Percentiles rank a stretch among this genome's conserved stretches.
phyloP scores from a whole-genome alignment of 148 eudicot genomes.

The Persicaria tinctoria region DNA sequence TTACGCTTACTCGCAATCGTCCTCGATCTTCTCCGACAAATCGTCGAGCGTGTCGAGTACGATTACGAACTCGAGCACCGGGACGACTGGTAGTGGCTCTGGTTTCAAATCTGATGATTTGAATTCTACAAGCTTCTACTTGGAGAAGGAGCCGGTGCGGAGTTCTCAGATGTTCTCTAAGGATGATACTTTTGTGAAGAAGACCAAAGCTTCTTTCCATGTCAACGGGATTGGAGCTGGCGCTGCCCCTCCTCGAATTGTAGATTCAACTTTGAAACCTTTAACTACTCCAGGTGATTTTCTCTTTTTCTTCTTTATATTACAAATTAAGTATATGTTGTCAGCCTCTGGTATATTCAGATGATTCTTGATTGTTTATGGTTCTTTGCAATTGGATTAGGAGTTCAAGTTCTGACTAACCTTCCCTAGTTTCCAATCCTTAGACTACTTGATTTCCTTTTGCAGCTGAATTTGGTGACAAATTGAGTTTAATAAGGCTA shows the following conservation, averaged over 20 bases:
- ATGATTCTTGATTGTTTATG: too few relatives aligned
- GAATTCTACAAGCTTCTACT: slow-evolving; percentile 18
- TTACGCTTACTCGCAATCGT: neutral
- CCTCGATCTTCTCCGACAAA: neutral
- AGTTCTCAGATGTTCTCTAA: slow-evolving; percentile 21
- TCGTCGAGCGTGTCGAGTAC: too few relatives aligned
- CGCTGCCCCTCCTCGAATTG: slow-evolving; percentile 30
- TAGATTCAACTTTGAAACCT: slow-evolving; percentile 50
- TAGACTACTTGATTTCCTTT: neutral
- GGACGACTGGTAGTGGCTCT: neutral
- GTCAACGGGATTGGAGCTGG: slow-evolving; percentile 36
- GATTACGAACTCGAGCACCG: too few relatives aligned
- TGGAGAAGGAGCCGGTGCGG: slow-evolving; percentile 22
- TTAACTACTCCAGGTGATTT: slow-evolving; percentile 34
- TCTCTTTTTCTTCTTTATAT: neutral
- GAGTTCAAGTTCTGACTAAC: too few relatives aligned
- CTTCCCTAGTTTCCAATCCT: too few relatives aligned
- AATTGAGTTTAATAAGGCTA: slow-evolving; percentile 71
- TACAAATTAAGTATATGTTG: too few relatives aligned
- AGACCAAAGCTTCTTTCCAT: slow-evolving; percentile 29
- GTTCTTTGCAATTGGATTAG: too few relatives aligned
- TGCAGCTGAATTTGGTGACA: slow-evolving; percentile 62
- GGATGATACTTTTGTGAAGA: slow-evolving; percentile 62
- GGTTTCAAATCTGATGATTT: slow-evolving; percentile 18
- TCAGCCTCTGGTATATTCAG: too few relatives aligned